Percentiles rank a stretch among this genome's conserved stretches.
phyloP scores from a whole-genome alignment of 2,329 filamentous ascomycete species.

The Paecilomyces sp. region DNA sequence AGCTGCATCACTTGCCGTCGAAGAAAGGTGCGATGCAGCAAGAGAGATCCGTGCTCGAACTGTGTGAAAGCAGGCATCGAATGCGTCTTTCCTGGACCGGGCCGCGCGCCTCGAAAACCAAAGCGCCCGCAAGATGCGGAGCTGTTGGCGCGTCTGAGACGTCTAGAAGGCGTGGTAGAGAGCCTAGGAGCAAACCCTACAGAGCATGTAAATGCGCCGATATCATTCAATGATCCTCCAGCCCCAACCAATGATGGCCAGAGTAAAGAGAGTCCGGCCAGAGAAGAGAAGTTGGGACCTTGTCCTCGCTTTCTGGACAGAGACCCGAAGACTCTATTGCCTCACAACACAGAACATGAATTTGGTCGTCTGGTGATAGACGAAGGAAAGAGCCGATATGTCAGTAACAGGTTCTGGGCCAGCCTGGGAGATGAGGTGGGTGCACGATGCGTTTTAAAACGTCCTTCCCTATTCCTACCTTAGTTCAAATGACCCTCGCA shows the following conservation, averaged over 20 bases:
- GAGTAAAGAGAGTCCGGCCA: not conserved
- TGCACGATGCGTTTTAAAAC: not conserved
- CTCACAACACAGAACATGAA: conserved; percentile 32
- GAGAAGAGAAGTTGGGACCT: conserved; percentile 4
- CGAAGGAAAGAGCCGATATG: conserved; percentile 53
- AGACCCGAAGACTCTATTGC: conserved; percentile 14
- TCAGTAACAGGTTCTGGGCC: conserved; percentile 57
- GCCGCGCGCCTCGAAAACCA: conserved; percentile 52
- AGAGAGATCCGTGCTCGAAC: conserved; percentile 41
- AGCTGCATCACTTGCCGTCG: conserved; percentile 42
- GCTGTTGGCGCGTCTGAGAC: conserved; percentile 49
- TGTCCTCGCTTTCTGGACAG: conserved; percentile 5
- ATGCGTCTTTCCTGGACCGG: conserved; percentile 57
- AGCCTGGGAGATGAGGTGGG: conserved; percentile 53
- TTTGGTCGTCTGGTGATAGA: conserved; percentile 54
- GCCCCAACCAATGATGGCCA: conserved; percentile 4
- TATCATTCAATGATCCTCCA: conserved; percentile 5
- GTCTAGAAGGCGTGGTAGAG: conserved; percentile 56
- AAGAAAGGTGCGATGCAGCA: conserved; percentile 44
- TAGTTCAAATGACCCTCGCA: not conserved
- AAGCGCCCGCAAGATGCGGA: conserved; percentile 54
- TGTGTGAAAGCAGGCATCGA: conserved; percentile 46
- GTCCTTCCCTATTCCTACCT: not conserved
- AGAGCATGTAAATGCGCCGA: conserved; percentile 13
- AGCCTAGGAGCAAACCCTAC: conserved; percentile 44